phyloP scores from a whole-genome alignment of 2,329 filamentous ascomycete species.

The Xylariales sp. region DNA sequence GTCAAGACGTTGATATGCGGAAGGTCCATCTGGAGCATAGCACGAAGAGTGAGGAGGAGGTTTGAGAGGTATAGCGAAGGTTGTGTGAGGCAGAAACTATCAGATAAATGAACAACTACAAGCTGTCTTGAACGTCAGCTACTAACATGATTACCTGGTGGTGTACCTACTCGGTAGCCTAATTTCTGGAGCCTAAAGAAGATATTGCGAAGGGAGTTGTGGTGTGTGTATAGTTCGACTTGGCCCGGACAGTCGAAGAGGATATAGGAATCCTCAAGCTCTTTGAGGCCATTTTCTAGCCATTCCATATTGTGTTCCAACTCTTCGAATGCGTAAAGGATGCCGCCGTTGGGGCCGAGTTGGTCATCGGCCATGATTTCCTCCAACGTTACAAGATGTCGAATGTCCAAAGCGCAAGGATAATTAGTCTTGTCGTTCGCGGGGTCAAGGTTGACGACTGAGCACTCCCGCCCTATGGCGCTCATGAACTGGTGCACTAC shows the following conservation, averaged over 20 bases:
- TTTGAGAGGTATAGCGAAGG: conserved; percentile 96
- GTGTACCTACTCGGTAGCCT: conserved; percentile 81
- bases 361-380: conserved; percentile 94
- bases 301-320: conserved; percentile 94
- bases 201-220: conserved; percentile 90
- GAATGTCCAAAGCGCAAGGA: conserved; percentile 88
- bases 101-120: conserved; percentile 91
- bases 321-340: conserved; percentile 94
- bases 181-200: conserved; percentile 91
- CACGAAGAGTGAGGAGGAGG: conserved; percentile 88
- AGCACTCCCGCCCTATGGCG: conserved; percentile 94
- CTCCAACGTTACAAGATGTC: conserved; percentile 87
- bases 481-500: conserved; percentile 95
- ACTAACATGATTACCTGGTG: not conserved
- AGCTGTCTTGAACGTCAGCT: conserved; percentile 68
- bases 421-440: conserved; percentile 95
- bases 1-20: conserved; percentile 96
- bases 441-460: conserved; percentile 94
- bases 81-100: conserved; percentile 91
- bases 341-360: conserved; percentile 90
- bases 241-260: conserved; percentile 97
- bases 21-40: conserved; percentile 98
- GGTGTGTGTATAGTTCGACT: conserved; percentile 96
- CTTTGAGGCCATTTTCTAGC: conserved; percentile 83
- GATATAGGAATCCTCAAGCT: conserved; percentile 89